Percentiles rank a stretch among this genome's conserved stretches.
Evolutionary conservation across 2,329 filamentous ascomycete species (phyloP).

Genomic region (Cladophialophora bantiana): DNA sequence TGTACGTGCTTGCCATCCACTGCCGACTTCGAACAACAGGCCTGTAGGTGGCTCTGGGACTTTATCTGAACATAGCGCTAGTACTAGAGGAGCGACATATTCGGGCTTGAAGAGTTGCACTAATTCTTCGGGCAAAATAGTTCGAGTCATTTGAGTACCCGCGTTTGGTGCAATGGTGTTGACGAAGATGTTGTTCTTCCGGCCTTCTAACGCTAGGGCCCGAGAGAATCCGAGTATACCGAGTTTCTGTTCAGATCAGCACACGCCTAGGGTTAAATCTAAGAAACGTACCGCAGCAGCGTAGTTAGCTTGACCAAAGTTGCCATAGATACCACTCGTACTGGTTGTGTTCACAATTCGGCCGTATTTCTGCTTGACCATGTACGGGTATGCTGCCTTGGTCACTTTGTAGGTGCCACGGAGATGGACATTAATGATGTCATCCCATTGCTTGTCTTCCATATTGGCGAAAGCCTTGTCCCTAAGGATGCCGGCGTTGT

Average conservation of each 20-base stretch:
- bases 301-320: slow-evolving; percentile 99
- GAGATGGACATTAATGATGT: slow-evolving; percentile 90
- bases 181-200: slow-evolving; percentile 97
- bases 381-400: slow-evolving; percentile 96
- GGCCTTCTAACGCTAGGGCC: slow-evolving; percentile 88
- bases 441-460: slow-evolving; percentile 92
- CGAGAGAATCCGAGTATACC: slow-evolving; percentile 96
- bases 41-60: slow-evolving; percentile 83
- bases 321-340: slow-evolving; percentile 97
- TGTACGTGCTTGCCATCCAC: slow-evolving; percentile 89
- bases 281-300: slow-evolving; percentile 74
- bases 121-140: slow-evolving; percentile 94
- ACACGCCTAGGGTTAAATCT: not conserved
- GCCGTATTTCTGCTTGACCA: slow-evolving; percentile 98
- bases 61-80: slow-evolving; percentile 85
- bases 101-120: slow-evolving; percentile 99
- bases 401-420: slow-evolving; percentile 95
- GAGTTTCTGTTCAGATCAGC: slow-evolving; percentile 66
- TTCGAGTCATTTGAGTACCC: slow-evolving; percentile 92
- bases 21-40: slow-evolving; percentile 91
- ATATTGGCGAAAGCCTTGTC: slow-evolving; percentile 99
- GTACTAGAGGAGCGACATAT: slow-evolving; percentile 92
- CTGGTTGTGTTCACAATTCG: slow-evolving; percentile 96
- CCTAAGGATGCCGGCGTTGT: slow-evolving; percentile 96
- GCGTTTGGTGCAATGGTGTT: slow-evolving; percentile 99